Evolutionary conservation across 2,329 filamentous ascomycete species (phyloP).

Genomic region (Bertia moriformis): DNA sequence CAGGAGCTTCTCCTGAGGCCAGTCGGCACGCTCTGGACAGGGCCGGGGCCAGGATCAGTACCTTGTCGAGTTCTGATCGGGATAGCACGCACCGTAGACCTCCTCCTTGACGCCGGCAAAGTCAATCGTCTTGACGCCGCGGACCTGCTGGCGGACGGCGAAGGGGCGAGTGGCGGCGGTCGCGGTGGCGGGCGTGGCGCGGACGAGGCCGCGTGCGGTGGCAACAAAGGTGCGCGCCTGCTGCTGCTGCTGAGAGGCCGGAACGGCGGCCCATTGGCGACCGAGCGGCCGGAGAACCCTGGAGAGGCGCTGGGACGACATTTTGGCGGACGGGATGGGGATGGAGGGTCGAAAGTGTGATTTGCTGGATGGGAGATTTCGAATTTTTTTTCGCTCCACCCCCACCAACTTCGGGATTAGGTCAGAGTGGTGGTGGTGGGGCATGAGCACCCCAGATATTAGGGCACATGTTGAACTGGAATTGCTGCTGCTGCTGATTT

Average conservation of each 20-base stretch:
- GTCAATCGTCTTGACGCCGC: constrained; percentile 64
- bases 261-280: neutral
- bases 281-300: neutral
- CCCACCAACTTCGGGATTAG: too few species aligned
- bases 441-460: too few species aligned
- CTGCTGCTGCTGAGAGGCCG: too few species aligned
- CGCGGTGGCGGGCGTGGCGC: too few species aligned
- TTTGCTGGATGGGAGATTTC: too few species aligned
- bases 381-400: too few species aligned
- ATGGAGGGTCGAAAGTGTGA: too few species aligned
- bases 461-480: too few species aligned
- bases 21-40: constrained; percentile 54
- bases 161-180: neutral
- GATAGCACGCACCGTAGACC: constrained; percentile 43
- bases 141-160: constrained; percentile 30
- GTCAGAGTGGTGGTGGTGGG: too few species aligned
- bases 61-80: constrained; percentile 3
- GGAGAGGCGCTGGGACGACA: neutral
- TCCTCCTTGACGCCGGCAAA: constrained; percentile 62
- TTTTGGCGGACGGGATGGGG: neutral
- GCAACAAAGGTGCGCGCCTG: neutral
- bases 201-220: neutral
- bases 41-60: constrained; percentile 3
- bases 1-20: constrained; percentile 63
- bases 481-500: too few species aligned